phyloP scores from a whole-genome alignment of 108 stramenopile species.

The Stephanodiscus triporus region DNA sequence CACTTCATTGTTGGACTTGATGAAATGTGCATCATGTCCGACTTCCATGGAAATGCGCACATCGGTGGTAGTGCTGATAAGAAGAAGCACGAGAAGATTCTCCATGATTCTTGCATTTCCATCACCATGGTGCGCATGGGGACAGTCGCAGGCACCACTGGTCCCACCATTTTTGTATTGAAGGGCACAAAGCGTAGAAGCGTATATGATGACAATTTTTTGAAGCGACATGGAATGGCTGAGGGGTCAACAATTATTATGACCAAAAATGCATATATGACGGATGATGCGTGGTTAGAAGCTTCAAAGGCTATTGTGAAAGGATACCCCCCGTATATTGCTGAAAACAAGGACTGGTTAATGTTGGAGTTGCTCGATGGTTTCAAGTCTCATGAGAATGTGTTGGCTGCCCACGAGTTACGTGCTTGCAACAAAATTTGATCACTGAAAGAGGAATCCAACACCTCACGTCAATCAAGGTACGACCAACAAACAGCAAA shows the following conservation, averaged over 20 bases:
- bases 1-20: constrained; percentile 29
- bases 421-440: not conserved
- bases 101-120: constrained; percentile 2
- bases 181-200: not conserved
- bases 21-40: constrained; percentile 34
- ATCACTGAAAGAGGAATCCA: constrained; percentile 31
- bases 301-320: constrained; percentile 10
- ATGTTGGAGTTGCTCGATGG: constrained; percentile 33
- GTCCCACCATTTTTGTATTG: constrained; percentile 25
- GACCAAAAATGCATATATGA: too few relatives aligned
- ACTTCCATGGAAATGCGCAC: constrained; percentile 15
- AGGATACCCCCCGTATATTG: constrained; percentile 24
- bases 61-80: constrained; percentile 18
- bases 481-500: constrained; percentile 26
- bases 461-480: constrained; percentile 32
- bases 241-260: too few relatives aligned
- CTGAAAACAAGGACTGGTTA: constrained; percentile 25
- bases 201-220: too few relatives aligned
- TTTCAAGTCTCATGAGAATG: constrained; percentile 28
- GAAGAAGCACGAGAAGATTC: constrained; percentile 38
- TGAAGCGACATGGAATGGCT: not conserved
- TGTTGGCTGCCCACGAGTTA: constrained; percentile 13
- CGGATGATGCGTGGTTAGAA: too few relatives aligned
- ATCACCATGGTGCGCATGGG: constrained; percentile 36
- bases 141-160: constrained; percentile 4